Base-by-base conservation (phyloP, 257 asterid species). In the Rubia yunnanensis region DNA sequence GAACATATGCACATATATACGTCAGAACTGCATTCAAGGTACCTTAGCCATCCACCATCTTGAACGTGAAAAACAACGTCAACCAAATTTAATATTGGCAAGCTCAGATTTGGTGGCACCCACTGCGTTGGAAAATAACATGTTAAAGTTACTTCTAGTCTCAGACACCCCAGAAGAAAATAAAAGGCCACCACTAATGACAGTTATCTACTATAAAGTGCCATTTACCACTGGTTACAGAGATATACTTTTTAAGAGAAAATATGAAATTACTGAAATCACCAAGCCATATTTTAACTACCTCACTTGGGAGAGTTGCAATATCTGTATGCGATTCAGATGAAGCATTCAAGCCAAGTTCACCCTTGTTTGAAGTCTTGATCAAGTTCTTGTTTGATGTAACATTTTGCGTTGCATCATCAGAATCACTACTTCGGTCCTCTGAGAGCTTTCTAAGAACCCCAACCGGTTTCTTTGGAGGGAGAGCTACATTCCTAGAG, bases 31-130 rank as follows among this genome's bases (percentile, higher is more conserved):
- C 63, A 50, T 23, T 39, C 65, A 26, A 64, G 39, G 34, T 81
- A 94, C 99, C 99, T 90, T 86, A 90, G 88, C 99, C 99, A 94
- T 63, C 99, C 99, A 77, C 99, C 97, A 80, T 94, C 99, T 73
- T 88, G 92, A 49, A 94, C 94, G 81, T 88, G 97, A 71, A 94
- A 90, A 72, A 90, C 70, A 67, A 84, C 92, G 64, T 90, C 99
- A 68, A 94, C 97, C 80, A 94, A 83, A 74, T 90, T 88, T 56
- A 94, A 72, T 65, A 94, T 79, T 14, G 97, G 97, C 64, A 79
- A 83, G 73, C 95, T 86, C 63, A 94, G 76, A 77, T 76, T 88
- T 67, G 99, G 96, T 5, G 99, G 95, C 70, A 90, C 85, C 97
- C 97, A 94, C 99, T 94, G 92, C 70, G 55, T 41, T 52, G 38